Base-by-base conservation (phyloP, 768 basidiomycete species). In the Calvatia gigantea region DNA sequence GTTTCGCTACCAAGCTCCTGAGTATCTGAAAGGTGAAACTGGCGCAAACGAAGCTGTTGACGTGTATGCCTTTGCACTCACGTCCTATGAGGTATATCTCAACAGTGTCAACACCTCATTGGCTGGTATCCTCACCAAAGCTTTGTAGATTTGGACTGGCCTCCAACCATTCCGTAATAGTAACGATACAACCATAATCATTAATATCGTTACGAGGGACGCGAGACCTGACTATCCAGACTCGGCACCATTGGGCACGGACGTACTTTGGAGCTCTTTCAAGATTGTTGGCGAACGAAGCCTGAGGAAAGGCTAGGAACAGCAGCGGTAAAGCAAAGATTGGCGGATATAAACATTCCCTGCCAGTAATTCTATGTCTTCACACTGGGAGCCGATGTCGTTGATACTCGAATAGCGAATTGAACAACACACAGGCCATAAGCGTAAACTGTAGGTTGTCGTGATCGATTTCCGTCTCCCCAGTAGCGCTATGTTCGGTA, bases 401-500 rank as follows among this genome's bases (percentile, higher is more conserved):
- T n/a, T n/a, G n/a, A n/a, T n/a, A n/a, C n/a, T n/a, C n/a, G n/a
- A n/a, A n/a, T n/a, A n/a, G n/a, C n/a, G 3, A 9, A 42, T 8
- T 25, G 12, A 42, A 19, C 21, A 42, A 25, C 33, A 19, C 38
- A 59, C 59, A 73, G 8, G 70, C 75, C 73, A 81, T 77, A 58
- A 80, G 80, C 12, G 77, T 79, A 58, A 75, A 80, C 41, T 73
- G 67, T 49, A 80, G 61, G 23, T 69, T 76, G 6, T 75, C 75
- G 41, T 71, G 70, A 59, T 81, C 81, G 4, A 81, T 65, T 35
- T 80, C 77, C 79, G 80, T 81, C 42, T 70, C 71, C 8, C 66
- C 64, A 33, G 47, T 61, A 4, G 46, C 60, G 41, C 42, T 35
- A 14, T 15, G 23, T 38, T 48, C 48, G 41, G 39, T 33, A 32